Percentiles rank a stretch among this genome's conserved stretches.
phyloP scores from a whole-genome alignment of 176 grass and related monocot species.

The Aegilops sharonensis region DNA sequence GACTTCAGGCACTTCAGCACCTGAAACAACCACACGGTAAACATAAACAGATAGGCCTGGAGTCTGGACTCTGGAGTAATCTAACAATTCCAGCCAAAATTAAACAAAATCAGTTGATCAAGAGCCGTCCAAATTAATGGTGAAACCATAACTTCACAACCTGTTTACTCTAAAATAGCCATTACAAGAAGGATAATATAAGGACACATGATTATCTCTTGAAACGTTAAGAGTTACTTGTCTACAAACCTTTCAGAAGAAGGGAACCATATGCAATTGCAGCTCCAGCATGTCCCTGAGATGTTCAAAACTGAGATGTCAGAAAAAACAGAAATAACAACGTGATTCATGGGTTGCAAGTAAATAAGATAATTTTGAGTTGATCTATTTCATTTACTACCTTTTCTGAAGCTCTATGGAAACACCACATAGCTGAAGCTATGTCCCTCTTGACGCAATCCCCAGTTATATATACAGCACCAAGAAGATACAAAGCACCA shows the following conservation, averaged over 20 bases:
- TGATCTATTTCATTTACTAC: constrained; percentile 25
- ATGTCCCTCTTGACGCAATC: constrained; percentile 92
- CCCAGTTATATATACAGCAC: constrained; percentile 85
- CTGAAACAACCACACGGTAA: constrained; percentile 31
- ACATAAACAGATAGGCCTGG: not conserved
- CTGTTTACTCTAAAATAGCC: not conserved
- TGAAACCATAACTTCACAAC: not conserved
- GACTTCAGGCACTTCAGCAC: constrained; percentile 76
- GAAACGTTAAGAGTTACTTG: not conserved
- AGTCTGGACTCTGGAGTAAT: not conserved
- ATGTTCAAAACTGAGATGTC: constrained; percentile 19
- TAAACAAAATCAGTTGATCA: not conserved
- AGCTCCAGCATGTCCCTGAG: constrained; percentile 87
- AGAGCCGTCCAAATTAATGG: not conserved
- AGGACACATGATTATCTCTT: not conserved
- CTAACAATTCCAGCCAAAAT: not conserved
- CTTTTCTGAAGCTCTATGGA: constrained; percentile 95
- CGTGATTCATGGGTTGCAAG: not conserved
- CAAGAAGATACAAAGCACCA: constrained; percentile 91
- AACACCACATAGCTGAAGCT: constrained; percentile 91
- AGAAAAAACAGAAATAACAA: constrained; percentile 16
- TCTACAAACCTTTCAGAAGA: constrained; percentile 73
- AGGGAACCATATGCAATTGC: constrained; percentile 94
- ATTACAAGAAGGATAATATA: not conserved
- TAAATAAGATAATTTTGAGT: not conserved